Base-by-base conservation (phyloP, 2,329 filamentous ascomycete genomes). In the Microdochium bolleyi region DNA sequence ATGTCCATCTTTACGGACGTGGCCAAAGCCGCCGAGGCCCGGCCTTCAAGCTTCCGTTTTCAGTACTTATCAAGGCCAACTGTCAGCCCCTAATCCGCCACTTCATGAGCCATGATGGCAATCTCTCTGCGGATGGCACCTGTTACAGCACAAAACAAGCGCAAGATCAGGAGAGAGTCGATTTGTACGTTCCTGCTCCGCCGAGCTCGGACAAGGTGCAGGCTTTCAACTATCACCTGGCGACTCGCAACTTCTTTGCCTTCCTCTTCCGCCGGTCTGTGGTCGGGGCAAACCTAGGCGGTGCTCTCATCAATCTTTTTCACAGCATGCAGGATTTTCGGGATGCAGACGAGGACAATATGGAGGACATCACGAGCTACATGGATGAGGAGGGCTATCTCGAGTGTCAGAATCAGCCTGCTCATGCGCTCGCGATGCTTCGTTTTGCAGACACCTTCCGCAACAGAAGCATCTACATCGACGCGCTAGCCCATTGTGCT, bases 401-500 rank as follows among this genome's bases (percentile, higher is more conserved):
- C 8, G 77, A 84, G 54, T 78, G 92, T 62, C 75, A 78, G 2
- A 79, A 83, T 54, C 81, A 83, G 55, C 81, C 85, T 0, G 77
- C 84, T 51, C 83, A 91, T 62, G 84, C 88, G 0, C 64, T 91
- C 37, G 87, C 84, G 0, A 72, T 85, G 48, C 69, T 92, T 13
- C 79, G 79, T 50, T 76, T 90, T 46, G 83, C 87, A 2, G 88
- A 92, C 61, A 71, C 76, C 22, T 85, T 84, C 57, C 77, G 80
- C 51, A 67, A 87, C 24, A 74, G 73, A 51, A 76, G 82, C n/a
- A 68, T 89, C 13, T 92, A 89, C 73, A 77, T 84, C 11, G 79
- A 88, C 61, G 84, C 88, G 0, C 90, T 92, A 67, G 77, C 80
- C 14, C 89, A 94, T 62, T 90, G 88, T 62, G 85, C 87, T 34